Base-by-base conservation (phyloP, 2,329 filamentous ascomycete genomes). In the Atkinsonella hypoxylon region DNA sequence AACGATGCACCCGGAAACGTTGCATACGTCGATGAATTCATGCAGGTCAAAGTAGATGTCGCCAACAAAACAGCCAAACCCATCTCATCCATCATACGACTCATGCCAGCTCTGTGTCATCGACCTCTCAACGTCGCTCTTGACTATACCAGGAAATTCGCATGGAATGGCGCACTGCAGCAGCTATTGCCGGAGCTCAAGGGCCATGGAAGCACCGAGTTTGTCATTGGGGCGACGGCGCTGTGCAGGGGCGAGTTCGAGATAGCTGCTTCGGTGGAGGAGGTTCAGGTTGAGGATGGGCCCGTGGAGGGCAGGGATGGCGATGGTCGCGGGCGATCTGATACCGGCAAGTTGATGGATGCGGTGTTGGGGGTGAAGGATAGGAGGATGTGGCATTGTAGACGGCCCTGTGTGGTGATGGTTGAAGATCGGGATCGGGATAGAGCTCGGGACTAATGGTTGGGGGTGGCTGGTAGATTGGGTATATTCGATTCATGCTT, bases 161-260 rank as follows among this genome's bases (percentile, higher is more conserved):
- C 83, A 1, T 93, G 88, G 83, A 91, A 89, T 56, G 90, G 90
- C 1, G 82, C 86, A 31, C 67, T 95, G 51, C 90, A 96, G 67
- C 83, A 83, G 60, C 74, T 79, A 1, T 69, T 95, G 0, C 81
- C 85, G 0, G 62, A 78, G 7, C 63, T 95, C 1, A 66, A 68
- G 6, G 78, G 81, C 0, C 77, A 79, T 4, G 71, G 76, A 43
- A 77, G 68, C n/a, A 72, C 75, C 0, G 77, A 83, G 53, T 72
- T 87, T 20, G 73, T 75, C 1, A 67, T 94, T 4, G 86, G 86
- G 4, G 75, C 90, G 42, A 87, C 87, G 41, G 78, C 84, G 32
- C 76, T 95, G 34, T 89, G 85, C 57, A 77, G 82, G 43, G 90
- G 90, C 15, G 81, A 87, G 56, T 95, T 91, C 63, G 89, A 95